Base-by-base conservation (phyloP, 129 eudicot genomes). In the Gnaphalium uliginosum region DNA sequence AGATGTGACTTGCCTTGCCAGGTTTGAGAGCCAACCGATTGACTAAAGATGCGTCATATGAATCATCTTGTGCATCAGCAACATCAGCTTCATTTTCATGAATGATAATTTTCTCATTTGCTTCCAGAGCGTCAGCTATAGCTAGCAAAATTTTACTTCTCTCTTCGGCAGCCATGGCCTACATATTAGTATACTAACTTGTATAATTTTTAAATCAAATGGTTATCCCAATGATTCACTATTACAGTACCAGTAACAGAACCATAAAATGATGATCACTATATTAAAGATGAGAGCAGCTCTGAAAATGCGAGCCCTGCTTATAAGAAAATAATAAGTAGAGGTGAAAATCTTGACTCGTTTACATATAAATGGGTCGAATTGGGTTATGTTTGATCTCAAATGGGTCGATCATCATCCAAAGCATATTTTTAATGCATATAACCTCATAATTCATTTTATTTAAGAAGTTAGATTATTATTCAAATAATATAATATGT, bases 81-180 rank as follows among this genome's bases (percentile, higher is more conserved):
- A 93, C 88, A 85, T 93, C 96, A 76, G 89, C 93, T 66, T 87
- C 91, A 73, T 93, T 93, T 85, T 90, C 98, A 60, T 82, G 76
- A 54, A 76, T 18, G 43, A 93, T 93, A 13, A 58, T 73, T 72
- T 85, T 76, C 80, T 83, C 93, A 84, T 85, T 88, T 80, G 83
- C 87, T 81, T 90, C 96, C 77, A 93, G 72, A 10, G 98, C 97
- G 86, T 88, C 93, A 64, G 98, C 98, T 80, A 93, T 83, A 30
- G 81, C 88, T 48, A 86, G 70, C 84, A 93, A 82, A 71, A 93
- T 78, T 68, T 85, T 87, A 78, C 86, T 88, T 84, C 98, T 87
- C 46, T 93, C 97, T 78, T 93, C 86, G 25, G 98, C 87, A 51
- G 96, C 84, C 83, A 93, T 66, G 5, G 87, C 91, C 98, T 93